Percentiles rank a stretch among this genome's conserved stretches.
Evolutionary conservation across 2,329 filamentous ascomycete genomes (phyloP).

Genomic region (Aspergillus ochraceoroseus): DNA sequence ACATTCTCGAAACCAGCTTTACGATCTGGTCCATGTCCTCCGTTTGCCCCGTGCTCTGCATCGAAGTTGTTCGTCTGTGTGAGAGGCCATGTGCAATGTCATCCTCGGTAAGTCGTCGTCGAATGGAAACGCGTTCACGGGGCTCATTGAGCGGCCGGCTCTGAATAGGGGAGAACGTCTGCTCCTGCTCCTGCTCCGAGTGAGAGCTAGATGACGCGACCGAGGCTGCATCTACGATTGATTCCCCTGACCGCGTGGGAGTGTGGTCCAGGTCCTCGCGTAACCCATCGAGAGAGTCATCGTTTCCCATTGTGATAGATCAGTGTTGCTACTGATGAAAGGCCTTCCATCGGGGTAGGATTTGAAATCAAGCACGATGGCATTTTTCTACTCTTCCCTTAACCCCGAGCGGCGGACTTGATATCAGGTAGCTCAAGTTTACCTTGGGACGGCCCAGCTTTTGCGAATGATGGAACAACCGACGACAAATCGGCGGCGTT

Average conservation of each 20-base stretch:
- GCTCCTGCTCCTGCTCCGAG: neutral
- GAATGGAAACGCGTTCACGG: neutral
- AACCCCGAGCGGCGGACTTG: neutral
- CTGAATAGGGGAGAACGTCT: conserved; percentile 13
- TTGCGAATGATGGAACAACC: too few relatives aligned
- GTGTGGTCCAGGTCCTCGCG: conserved; percentile 5
- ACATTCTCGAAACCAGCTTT: conserved; percentile 64
- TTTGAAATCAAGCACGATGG: too few relatives aligned
- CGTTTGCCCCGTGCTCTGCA: conserved; percentile 16
- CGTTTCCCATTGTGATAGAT: conserved; percentile 6
- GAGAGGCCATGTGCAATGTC: conserved; percentile 23
- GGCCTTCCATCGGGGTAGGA: too few relatives aligned
- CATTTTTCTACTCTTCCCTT: too few relatives aligned
- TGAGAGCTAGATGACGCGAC: neutral
- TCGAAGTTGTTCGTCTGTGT: conserved; percentile 26
- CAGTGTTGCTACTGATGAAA: too few relatives aligned
- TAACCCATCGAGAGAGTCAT: neutral
- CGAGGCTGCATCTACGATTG: conserved; percentile 1
- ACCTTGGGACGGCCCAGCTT: too few relatives aligned
- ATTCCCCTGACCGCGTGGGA: neutral
- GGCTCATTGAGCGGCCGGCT: conserved; percentile 6
- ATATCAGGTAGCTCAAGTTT: too few relatives aligned
- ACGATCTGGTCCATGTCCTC: conserved; percentile 34
- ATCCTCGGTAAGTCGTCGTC: conserved; percentile 16
- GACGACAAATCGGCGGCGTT: too few relatives aligned